Evolutionary conservation across 2,329 filamentous ascomycete genomes (phyloP).

Genomic region (Hypoxylon sp.): DNA sequence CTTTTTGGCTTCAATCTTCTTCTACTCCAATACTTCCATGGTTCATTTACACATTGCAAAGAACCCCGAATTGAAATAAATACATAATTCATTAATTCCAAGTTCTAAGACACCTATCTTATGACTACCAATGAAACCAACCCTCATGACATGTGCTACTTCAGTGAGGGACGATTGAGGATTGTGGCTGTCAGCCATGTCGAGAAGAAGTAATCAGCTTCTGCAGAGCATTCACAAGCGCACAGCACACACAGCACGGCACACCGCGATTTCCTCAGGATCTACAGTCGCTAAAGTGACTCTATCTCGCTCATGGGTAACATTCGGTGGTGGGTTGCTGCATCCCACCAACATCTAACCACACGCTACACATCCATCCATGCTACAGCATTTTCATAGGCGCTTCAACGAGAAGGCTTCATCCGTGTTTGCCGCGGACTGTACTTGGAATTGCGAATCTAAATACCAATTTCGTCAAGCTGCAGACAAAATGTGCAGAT

Average conservation of each 20-base stretch:
- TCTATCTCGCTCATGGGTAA: conserved; percentile 18
- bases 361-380: conserved; percentile 2
- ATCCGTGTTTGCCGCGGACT: conserved; percentile 24
- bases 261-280: conserved; percentile 35
- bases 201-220: conserved; percentile 11
- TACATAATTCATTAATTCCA: no score
- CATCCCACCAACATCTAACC: conserved; percentile 11
- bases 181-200: conserved; percentile 7
- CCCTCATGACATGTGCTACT: conserved; percentile 5
- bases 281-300: conserved; percentile 22
- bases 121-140: conserved; percentile 4
- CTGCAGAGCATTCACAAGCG: conserved; percentile 20
- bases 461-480: conserved; percentile 11
- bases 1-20: no score
- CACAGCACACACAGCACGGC: no score
- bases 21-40: no score
- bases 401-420: conserved; percentile 9
- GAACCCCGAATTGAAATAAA: no score
- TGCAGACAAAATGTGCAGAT: conserved; percentile 15
- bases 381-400: conserved; percentile 6
- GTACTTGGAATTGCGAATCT: conserved; percentile 1
- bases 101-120: conserved; percentile 1
- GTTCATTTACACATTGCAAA: no score
- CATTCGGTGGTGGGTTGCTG: conserved; percentile 21
- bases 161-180: not conserved